Base-by-base conservation (phyloP, 2,329 filamentous ascomycete genomes). In the Fusarium lateritium region DNA sequence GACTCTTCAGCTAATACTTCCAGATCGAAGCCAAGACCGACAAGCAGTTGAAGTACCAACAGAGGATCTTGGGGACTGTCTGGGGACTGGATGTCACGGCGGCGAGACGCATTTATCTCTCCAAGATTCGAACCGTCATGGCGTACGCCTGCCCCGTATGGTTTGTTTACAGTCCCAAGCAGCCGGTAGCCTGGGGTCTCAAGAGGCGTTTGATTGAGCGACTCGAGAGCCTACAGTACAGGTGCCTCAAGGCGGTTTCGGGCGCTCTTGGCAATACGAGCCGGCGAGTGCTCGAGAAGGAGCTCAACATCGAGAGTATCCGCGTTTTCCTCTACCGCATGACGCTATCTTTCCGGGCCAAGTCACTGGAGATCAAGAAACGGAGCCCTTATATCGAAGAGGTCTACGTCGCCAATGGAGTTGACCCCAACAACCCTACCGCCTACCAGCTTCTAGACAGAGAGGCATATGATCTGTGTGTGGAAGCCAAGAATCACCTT, bases 301-400 rank as follows among this genome's bases (percentile, higher is more conserved):
- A 67, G 6, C 19, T 64, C 26, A 22, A 56, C 34, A 56, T 67
- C 2, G 45, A 63, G 22, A 19, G 28, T n/a, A 45, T 64, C 11
- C 22, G 21, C 3, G 28, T 39, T n/a, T 39, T 54, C 10, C 46
- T 65, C 5, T 15, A 24, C 17, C 56, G 56, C 5, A 21, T 24
- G 5, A 36, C 40, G 7, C 6, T 50, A 13, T 5, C 44, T 10
- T 33, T 39, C 19, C 38, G 56, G 13, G 56, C 61, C 19, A 54
- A 49, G 34, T 6, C 38, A 3, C 5, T 56, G 2, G 31, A 24
- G 5, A n/a, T 49, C 15, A 7, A 7, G 5, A 7, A 5, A 5
- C 7, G 24, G 5, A 7, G 7, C 7, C 24, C 24, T 7, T 24
- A 24, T 24, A 24, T 24, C 24, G 7, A 24, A 24, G 24, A 24